Percentiles rank a stretch among this genome's conserved stretches.
phyloP scores from a whole-genome alignment of 371 early-diverging fungal genomes.

The Mucor saturninus region DNA sequence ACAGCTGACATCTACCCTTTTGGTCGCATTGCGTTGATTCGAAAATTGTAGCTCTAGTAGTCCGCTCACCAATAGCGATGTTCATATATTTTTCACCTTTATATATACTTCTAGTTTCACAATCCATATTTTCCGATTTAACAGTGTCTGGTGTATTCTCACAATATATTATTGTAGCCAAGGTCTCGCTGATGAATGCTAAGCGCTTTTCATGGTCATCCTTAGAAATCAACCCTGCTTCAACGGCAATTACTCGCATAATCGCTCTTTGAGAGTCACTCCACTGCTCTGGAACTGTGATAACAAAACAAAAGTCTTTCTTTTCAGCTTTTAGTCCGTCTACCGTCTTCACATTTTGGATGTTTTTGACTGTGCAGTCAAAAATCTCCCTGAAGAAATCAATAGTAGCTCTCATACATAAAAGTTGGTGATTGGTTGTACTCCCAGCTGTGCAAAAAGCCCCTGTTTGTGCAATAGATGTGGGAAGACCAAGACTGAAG shows the following conservation, averaged over 20 bases:
- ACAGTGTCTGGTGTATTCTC: conserved; percentile 25
- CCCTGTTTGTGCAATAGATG: conserved; percentile 10
- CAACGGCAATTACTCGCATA: conserved; percentile 44
- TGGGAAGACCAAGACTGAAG: conserved; percentile 10
- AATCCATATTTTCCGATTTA: too few species aligned
- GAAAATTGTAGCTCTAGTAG: conserved; percentile 40
- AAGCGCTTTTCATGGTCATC: conserved; percentile 46
- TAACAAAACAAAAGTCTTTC: conserved; percentile 12
- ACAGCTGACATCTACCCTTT: conserved; percentile 14
- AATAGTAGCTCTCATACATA: conserved; percentile 13
- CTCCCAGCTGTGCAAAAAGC: conserved; percentile 1
- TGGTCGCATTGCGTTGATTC: background rate
- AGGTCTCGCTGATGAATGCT: conserved; percentile 47
- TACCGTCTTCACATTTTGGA: background rate
- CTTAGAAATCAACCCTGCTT: conserved; percentile 45
- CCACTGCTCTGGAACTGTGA: conserved; percentile 55
- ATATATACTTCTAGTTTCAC: too few species aligned
- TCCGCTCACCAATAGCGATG: conserved; percentile 36
- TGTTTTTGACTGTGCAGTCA: conserved; percentile 4
- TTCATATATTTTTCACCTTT: conserved; percentile 7
- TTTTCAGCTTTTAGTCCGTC: conserved; percentile 6
- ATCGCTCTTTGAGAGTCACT: conserved; percentile 44
- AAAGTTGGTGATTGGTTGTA: background rate
- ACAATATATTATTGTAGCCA: conserved; percentile 50
- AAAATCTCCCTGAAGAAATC: conserved; percentile 16